phyloP scores from a whole-genome alignment of 2,329 filamentous ascomycete genomes.

The Colletotrichum destructivum region DNA sequence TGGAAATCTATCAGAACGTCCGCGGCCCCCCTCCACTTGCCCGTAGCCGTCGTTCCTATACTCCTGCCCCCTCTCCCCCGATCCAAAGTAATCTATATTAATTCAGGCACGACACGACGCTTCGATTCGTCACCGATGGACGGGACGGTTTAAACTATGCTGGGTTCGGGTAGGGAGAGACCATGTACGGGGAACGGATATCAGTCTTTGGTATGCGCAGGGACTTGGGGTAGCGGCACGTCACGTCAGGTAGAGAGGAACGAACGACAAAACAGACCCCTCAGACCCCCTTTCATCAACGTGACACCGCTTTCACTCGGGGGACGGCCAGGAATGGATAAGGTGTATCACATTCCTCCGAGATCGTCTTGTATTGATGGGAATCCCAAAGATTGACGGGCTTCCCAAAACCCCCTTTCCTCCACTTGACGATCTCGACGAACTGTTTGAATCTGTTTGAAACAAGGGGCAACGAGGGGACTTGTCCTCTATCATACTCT shows the following conservation, averaged over 20 bases:
- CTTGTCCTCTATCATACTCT: not conserved
- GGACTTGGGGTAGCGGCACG: slow-evolving; percentile 10
- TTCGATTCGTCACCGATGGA: slow-evolving; percentile 2
- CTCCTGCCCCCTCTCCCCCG: no score
- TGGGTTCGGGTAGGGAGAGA: slow-evolving; percentile 5
- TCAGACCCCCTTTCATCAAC: slow-evolving; percentile 18
- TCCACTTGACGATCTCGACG: slow-evolving; percentile 13
- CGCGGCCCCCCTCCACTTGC: no score
- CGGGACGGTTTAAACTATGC: slow-evolving; percentile 19
- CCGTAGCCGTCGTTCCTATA: no score
- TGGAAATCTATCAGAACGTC: no score
- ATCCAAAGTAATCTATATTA: slow-evolving; percentile 2
- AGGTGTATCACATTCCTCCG: not conserved
- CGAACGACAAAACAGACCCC: not conserved
- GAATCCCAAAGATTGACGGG: not conserved
- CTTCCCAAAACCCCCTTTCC: not conserved
- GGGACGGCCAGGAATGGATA: not conserved
- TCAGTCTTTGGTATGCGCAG: not conserved
- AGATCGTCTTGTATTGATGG: slow-evolving; percentile 4
- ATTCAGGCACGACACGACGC: not conserved
- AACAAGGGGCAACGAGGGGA: slow-evolving; percentile 25
- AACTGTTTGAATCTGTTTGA: slow-evolving; percentile 37
- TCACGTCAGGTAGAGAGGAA: slow-evolving; percentile 9
- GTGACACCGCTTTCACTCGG: slow-evolving; percentile 21
- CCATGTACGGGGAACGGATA: not conserved